These are phyloP conservation scores for Pseudogymnoascus sp. DNA, from an alignment of 2,329 filamentous ascomycete species.

Conservation along the genomic window DNA sequence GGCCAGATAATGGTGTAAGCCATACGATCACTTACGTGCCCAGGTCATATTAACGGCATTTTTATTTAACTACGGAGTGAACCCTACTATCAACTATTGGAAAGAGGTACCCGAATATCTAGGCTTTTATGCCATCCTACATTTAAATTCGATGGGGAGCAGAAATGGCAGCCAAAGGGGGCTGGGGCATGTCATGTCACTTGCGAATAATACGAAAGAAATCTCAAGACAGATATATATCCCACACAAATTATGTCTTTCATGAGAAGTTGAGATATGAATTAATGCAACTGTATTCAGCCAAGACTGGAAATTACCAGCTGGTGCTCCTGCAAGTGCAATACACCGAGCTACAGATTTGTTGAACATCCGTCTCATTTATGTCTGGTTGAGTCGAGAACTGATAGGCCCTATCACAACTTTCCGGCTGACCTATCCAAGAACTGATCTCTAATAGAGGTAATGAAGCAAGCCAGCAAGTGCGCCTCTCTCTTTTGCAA, in stretches of 20 bases:
- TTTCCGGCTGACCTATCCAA: neutral
- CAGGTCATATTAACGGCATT: neutral
- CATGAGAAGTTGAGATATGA: neutral
- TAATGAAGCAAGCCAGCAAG: neutral
- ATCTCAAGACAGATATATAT: neutral
- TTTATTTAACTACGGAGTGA: neutral
- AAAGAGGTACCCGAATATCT: neutral
- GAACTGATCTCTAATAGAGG: neutral
- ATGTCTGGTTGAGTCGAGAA: neutral
- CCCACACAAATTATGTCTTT: neutral
- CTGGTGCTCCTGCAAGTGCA: neutral
- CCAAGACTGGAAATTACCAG: neutral
- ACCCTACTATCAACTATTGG: neutral
- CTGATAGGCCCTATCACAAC: neutral
- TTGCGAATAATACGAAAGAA: neutral
- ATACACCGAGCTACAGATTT: neutral
- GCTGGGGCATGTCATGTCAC: neutral
- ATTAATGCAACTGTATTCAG: neutral
- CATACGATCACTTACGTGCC: neutral
- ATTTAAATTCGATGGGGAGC: neutral
- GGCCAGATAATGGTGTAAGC: neutral
- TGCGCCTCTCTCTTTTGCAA: neutral
- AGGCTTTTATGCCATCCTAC: neutral
- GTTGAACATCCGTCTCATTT: neutral
- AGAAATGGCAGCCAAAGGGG: neutral